A percentile compares a stretch with the other conserved stretches of the same genome.
phyloP scores from a whole-genome alignment of 306 rosid genomes.

The Parietaria judaica region DNA sequence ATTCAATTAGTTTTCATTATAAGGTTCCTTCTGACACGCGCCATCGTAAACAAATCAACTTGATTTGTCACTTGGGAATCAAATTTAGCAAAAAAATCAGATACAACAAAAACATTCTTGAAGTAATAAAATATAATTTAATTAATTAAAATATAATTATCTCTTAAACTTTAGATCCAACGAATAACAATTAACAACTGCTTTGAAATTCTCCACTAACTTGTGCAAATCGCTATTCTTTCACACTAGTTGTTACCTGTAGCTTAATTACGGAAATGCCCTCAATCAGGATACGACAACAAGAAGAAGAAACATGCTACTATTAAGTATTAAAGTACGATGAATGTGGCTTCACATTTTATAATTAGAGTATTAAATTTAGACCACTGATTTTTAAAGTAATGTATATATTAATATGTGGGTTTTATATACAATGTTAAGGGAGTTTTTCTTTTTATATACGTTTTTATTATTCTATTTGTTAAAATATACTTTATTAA shows the following conservation, averaged over 20 bases:
- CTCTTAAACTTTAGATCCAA: not conserved
- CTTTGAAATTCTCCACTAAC: not conserved
- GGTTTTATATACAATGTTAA: too few species aligned
- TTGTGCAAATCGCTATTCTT: not conserved
- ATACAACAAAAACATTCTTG: not conserved
- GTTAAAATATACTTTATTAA: too few species aligned
- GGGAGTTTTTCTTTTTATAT: too few species aligned
- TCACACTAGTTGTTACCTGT: not conserved
- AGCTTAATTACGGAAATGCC: not conserved
- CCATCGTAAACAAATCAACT: not conserved
- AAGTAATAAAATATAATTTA: not conserved
- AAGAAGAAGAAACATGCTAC: too few species aligned
- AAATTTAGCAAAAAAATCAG: not conserved
- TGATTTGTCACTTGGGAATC: not conserved
- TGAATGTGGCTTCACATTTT: too few species aligned
- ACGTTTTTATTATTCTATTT: too few species aligned
- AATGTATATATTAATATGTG: too few species aligned
- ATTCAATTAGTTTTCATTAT: not conserved
- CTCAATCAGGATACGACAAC: not conserved
- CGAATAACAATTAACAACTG: slow-evolving; percentile 5
- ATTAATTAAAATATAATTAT: not conserved
- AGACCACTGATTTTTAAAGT: too few species aligned
- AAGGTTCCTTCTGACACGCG: not conserved
- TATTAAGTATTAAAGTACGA: too few species aligned
- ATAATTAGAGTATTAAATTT: too few species aligned